A percentile compares a stretch with the other conserved stretches of the same genome.
These are phyloP conservation scores for Irpex sp. DNA, from an alignment of 1,284 basidiomycete species.

Conservation along the genomic window DNA sequence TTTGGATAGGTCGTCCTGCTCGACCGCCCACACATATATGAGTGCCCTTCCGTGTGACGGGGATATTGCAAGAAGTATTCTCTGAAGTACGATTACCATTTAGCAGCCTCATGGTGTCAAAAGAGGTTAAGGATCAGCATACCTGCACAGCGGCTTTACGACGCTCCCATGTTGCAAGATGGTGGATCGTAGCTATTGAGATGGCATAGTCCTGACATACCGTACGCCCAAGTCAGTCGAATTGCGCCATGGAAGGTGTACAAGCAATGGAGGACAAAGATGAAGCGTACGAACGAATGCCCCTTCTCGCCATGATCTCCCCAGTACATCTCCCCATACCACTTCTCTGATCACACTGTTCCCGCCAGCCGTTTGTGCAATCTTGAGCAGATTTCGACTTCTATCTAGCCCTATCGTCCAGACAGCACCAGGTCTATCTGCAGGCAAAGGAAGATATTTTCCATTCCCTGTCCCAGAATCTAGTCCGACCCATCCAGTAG, in stretches of 20 bases:
- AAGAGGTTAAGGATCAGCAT: slow-evolving; percentile 5
- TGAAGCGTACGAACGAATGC: slow-evolving; percentile 65
- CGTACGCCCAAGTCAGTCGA: background rate
- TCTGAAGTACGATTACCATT: slow-evolving; percentile 33
- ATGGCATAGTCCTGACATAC: slow-evolving; percentile 82
- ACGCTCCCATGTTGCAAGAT: slow-evolving; percentile 77
- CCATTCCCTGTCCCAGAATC: slow-evolving; percentile 98
- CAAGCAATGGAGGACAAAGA: background rate
- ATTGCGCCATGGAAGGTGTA: background rate
- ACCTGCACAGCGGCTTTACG: slow-evolving; percentile 75
- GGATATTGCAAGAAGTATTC: slow-evolving; percentile 63
- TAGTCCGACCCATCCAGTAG: slow-evolving; percentile 80
- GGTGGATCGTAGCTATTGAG: slow-evolving; percentile 94
- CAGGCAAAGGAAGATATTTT: slow-evolving; percentile 83
- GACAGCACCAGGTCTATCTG: slow-evolving; percentile 51
- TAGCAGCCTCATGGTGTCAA: too few species aligned
- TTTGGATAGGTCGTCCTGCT: slow-evolving; percentile 85
- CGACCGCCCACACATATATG: slow-evolving; percentile 98
- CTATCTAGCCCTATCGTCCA: slow-evolving; percentile 84
- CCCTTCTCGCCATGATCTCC: slow-evolving; percentile 65
- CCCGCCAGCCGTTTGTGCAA: slow-evolving; percentile 62
- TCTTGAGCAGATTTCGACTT: slow-evolving; percentile 71
- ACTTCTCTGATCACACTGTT: slow-evolving; percentile 57
- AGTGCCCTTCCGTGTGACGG: slow-evolving; percentile 72
- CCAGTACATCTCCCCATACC: slow-evolving; percentile 70